Evolutionary conservation across 192 early-diverging fungal genomes (phyloP), one percentile per base, ranked within the genome.

Genomic region (Obelidium mucronatum): DNA sequence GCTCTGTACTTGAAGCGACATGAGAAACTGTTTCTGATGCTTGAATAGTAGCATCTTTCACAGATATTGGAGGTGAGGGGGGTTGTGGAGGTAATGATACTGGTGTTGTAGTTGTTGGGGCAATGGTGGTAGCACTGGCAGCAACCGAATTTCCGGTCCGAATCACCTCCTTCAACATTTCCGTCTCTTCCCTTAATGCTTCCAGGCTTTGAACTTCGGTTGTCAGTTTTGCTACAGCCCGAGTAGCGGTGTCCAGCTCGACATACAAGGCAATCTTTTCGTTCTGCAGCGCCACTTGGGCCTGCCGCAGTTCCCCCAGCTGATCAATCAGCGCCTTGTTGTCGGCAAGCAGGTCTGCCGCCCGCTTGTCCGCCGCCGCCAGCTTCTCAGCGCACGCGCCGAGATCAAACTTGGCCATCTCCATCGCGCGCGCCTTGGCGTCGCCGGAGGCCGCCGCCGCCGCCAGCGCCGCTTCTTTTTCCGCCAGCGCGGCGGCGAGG

Each of bases 261-360:
- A 35, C 34, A 34, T 58, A 34, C 17, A 72, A 35, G 6, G 52
- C 69, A 17, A 36, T 51, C 35, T 58, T 54, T 24, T 72, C 69
- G 31, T 72, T 58, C 36, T 33, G 36, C 22, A 72, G 17, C 11
- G 26, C 54, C 8, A 72, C 58, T 59, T 54, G 51, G 15, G 69
- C 51, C 22, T 55, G 36, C 30, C 69, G 19, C 8, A 72, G 55
- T 37, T 72, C 69, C 24, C 31, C 51, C 51, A 72, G 31, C 26
- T 39, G 69, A 17, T 55, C 31, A 30, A 72, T 72, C 33, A 59
- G 56, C 2, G 52, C 33, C 24, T 59, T 54, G 55, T 72, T 72
- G 35, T 72, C 69, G 17, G 30, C 51, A 15, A 72, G 35, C 17
- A 72, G 54, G 36, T 40, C 52, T 36, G 53, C 31, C 8, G 40